Base-by-base conservation (phyloP, 2,329 filamentous ascomycete species). In the Remersonia thermophila region DNA sequence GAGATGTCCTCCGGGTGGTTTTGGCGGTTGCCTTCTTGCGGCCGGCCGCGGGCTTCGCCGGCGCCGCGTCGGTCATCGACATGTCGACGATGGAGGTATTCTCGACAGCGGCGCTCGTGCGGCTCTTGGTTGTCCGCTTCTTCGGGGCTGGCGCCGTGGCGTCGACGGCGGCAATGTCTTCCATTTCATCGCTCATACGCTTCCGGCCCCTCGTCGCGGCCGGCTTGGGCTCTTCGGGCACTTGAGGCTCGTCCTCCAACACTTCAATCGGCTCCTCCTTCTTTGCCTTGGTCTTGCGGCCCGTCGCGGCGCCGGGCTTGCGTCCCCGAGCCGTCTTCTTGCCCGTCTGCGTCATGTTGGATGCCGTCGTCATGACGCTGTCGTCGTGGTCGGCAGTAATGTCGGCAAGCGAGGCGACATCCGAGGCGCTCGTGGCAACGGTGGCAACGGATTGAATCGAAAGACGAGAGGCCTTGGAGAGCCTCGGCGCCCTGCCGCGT, bases 401-500 rank as follows among this genome's bases (percentile, higher is more conserved):
- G 14, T 74, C 70, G 15, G 60, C 56, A 3, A 66, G 31, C 0
- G 69, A 71, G 10, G 61, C 57, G 6, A 58, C 51, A 30, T 77
- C 72, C 0, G 71, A 72, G 2, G 60, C 51, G 2, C 55, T 51
- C 2, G 70, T 73, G 3, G 65, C 59, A 8, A 66, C 57, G 2
- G 75, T 74, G 2, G 65, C 59, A 7, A 66, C 57, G 2, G 75
- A 79, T 44, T 77, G 73, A 4, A 62, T 59, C 1, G 77, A 81
- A 11, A 72, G 54, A 25, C 83, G 73, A 3, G 82, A 83, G 7
- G 69, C 66, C 54, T 85, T 87, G 15, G 84, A 91, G 30, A 66
- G 57, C 43, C 69, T 61, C 11, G 58, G 71, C 55, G 52, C 60
- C 54, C 66, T 80, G 62, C 57, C 68, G 61, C 51, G 68, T 33